Conservation (phyloP, 2,329 filamentous ascomycete species). For the Epichloe sp. region DNA sequence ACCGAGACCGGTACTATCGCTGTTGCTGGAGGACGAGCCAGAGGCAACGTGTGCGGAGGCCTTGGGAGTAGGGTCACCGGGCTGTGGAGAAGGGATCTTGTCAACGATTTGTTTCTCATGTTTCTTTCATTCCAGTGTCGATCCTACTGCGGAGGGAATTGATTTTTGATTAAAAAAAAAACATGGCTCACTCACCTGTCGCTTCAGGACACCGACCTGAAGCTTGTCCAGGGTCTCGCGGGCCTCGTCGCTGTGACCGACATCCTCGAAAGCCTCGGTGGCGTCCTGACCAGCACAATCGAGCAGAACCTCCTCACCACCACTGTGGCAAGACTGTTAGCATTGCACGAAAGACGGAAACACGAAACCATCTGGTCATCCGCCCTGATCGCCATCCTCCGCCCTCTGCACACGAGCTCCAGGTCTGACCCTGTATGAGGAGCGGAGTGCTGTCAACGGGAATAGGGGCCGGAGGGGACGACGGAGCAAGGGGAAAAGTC, state of each 20-base stretch:
- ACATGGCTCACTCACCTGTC: slow-evolving; percentile 45
- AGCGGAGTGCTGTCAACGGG: background rate
- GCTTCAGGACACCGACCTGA: slow-evolving; percentile 65
- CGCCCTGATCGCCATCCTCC: background rate
- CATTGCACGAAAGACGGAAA: background rate
- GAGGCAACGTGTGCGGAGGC: slow-evolving; percentile 35
- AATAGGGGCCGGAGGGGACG: background rate
- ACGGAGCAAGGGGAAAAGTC: background rate
- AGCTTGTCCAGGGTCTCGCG: slow-evolving; percentile 79
- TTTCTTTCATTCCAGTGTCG: background rate
- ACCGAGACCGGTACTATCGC: slow-evolving; percentile 47
- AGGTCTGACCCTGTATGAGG: background rate
- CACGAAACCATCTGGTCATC: background rate
- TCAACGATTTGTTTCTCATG: background rate
- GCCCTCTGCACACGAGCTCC: background rate
- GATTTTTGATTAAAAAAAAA: background rate
- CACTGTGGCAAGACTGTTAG: slow-evolving; percentile 38
- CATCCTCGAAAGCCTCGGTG: slow-evolving; percentile 97
- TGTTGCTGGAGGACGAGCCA: slow-evolving; percentile 33
- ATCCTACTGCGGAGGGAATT: background rate
- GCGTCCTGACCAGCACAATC: slow-evolving; percentile 93
- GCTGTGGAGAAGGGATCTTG: slow-evolving; percentile 27
- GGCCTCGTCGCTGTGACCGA: slow-evolving; percentile 97
- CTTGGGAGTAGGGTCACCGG: slow-evolving; percentile 68
- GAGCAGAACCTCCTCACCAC: slow-evolving; percentile 95